Percentiles rank a stretch among this genome's conserved stretches.
Evolutionary conservation across 176 grass and related monocot genomes (phyloP).

Genomic region (Urochloa ruziziensis): DNA sequence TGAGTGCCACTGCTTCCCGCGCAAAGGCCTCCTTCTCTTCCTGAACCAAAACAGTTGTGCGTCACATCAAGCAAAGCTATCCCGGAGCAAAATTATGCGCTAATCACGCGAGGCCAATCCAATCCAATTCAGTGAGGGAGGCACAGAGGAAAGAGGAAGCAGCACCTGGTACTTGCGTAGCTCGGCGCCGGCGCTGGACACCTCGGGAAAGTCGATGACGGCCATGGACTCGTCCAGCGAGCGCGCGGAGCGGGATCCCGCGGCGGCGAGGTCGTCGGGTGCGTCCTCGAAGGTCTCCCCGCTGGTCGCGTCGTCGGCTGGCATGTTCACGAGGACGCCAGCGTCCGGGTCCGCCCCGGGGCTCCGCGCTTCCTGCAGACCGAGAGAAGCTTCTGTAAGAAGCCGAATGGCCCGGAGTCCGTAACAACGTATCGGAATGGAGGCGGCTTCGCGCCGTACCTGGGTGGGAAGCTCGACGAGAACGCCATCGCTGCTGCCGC

Average conservation of each 20-base stretch:
- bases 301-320: slow-evolving; percentile 54
- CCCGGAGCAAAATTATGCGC: neutral
- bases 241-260: slow-evolving; percentile 29
- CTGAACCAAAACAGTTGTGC: slow-evolving; percentile 47
- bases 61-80: neutral
- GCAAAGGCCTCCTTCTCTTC: slow-evolving; percentile 86
- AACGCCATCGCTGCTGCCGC: slow-evolving; percentile 93
- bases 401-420: neutral
- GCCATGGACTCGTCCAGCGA: slow-evolving; percentile 78
- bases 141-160: neutral
- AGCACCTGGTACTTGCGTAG: slow-evolving; percentile 81
- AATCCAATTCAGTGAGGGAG: too few species aligned
- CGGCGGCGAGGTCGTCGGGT: slow-evolving; percentile 50
- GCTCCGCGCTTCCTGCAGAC: slow-evolving; percentile 53
- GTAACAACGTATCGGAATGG: neutral
- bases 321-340: slow-evolving; percentile 75
- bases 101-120: neutral
- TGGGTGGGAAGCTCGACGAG: slow-evolving; percentile 89
- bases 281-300: slow-evolving; percentile 97
- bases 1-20: slow-evolving; percentile 53
- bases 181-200: slow-evolving; percentile 45
- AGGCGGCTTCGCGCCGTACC: slow-evolving; percentile 17
- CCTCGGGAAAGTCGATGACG: slow-evolving; percentile 72
- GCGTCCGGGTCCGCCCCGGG: slow-evolving; percentile 54
- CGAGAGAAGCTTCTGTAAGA: slow-evolving; percentile 26